Percentiles rank a stretch among this genome's conserved stretches.
phyloP scores from a whole-genome alignment of 2,329 filamentous ascomycete genomes.

The Fusarium nematophilum region DNA sequence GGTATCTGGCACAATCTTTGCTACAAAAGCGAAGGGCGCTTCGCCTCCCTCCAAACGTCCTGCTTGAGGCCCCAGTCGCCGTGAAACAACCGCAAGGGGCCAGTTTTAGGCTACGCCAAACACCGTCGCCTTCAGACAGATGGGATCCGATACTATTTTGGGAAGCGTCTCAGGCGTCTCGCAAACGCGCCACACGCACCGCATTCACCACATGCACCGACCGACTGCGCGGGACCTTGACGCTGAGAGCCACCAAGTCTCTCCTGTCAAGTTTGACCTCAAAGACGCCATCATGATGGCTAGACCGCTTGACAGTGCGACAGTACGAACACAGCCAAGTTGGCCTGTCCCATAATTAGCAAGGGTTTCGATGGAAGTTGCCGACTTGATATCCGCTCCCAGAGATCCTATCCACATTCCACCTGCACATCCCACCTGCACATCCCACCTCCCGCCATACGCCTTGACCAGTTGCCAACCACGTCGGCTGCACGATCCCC shows the following conservation, averaged over 20 bases:
- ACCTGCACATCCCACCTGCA: too few relatives aligned
- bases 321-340: too few relatives aligned
- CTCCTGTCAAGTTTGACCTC: neutral
- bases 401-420: too few relatives aligned
- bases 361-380: too few relatives aligned
- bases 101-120: conserved; percentile 28
- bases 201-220: too few relatives aligned
- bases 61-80: conserved; percentile 26
- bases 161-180: conserved; percentile 42
- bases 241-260: neutral
- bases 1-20: neutral
- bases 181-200: conserved; percentile 36
- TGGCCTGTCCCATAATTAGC: too few relatives aligned
- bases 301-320: too few relatives aligned
- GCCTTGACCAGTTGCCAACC: conserved; percentile 25
- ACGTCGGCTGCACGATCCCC: too few relatives aligned
- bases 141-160: conserved; percentile 37
- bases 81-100: conserved; percentile 39
- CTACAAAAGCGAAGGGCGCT: neutral
- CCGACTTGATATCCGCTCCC: conserved; percentile 13
- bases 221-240: conserved; percentile 2
- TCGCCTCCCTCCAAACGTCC: neutral
- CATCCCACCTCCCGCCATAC: conserved; percentile 30
- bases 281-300: too few relatives aligned
- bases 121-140: conserved; percentile 29